Evolutionary conservation across 2,329 filamentous ascomycete genomes (phyloP).

Genomic region (Orbilia ellipsospora): DNA sequence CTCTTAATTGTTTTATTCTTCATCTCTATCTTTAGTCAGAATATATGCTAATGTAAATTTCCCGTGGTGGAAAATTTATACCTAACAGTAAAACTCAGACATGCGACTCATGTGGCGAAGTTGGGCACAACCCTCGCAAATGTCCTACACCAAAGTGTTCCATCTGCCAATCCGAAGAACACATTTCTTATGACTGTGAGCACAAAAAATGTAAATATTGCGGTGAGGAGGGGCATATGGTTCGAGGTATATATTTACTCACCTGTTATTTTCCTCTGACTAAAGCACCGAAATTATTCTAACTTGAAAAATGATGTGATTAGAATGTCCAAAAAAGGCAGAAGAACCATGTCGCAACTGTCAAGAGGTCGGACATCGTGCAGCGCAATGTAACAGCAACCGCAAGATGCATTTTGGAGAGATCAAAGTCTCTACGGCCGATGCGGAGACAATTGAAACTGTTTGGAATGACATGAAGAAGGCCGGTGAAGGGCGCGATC

Average conservation of each 20-base stretch:
- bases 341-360: constrained; percentile 70
- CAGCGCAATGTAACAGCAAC: constrained; percentile 70
- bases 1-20: background rate
- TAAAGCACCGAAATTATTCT: background rate
- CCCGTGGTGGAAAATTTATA: background rate
- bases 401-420: constrained; percentile 56
- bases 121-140: constrained; percentile 33
- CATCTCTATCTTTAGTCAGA: background rate
- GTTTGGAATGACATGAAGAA: constrained; percentile 70
- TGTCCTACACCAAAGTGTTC: constrained; percentile 39
- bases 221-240: constrained; percentile 62
- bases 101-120: constrained; percentile 32
- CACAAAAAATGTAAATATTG: constrained; percentile 69
- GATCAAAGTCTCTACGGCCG: background rate
- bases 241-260: constrained; percentile 26
- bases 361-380: constrained; percentile 70
- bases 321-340: constrained; percentile 43
- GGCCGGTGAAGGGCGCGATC: constrained; percentile 69
- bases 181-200: constrained; percentile 67
- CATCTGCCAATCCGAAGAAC: constrained; percentile 55
- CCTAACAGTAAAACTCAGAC: constrained; percentile 29
- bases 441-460: constrained; percentile 62
- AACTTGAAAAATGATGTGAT: background rate
- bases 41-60: background rate
- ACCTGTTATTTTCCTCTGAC: background rate